Evolutionary conservation across 2,329 filamentous ascomycete genomes (phyloP), one percentile per base, ranked within the genome.

Genomic region (Fusarium continuum): DNA sequence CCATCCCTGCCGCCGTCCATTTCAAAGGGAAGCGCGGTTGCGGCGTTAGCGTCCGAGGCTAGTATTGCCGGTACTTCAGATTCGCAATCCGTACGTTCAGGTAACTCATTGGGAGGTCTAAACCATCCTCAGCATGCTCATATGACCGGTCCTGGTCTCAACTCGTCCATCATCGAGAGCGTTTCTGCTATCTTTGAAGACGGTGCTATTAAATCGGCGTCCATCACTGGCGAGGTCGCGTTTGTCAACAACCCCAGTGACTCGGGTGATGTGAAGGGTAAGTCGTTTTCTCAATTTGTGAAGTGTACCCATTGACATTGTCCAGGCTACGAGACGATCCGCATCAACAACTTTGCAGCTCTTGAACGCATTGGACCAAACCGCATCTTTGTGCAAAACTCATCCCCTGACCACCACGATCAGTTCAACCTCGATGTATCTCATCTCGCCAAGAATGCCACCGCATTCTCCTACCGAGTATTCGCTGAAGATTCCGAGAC

Each of bases 311-410:
- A 22, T 44, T 66, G 46, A 70, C 49, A 40, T 11, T 2, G 36
- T n/a, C 2, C 23, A 86, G 84, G 78, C 17, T 79, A 80, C 25
- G 85, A 93, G 70, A 89, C 81, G 3, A 89, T 98, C 65, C 89
- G 91, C 17, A 86, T 99, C 57, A 92, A 96, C 71, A 95, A 97
- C 73, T 97, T 96, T 73, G 79, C 88, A 9, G 84, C 85, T n/a
- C 84, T 99, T 6, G 95, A 98, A 70, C 93, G 92, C 71, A 93
- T 99, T 53, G 93, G 93, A 0, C 93, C 93, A 2, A 99, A 99
- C 74, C 92, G 92, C 36, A 91, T 93, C 54, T 96, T 98, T 77
- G 88, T 98, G 46, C 87, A 88, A 26, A 90, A 92, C 67, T 81
- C 85, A 6, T 77, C 80, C 1, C 72, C 82, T 2, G 86, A 89